Evolutionary conservation across 176 grass and related monocot genomes (phyloP).

Genomic region (Hsuehochloa calcarea): DNA sequence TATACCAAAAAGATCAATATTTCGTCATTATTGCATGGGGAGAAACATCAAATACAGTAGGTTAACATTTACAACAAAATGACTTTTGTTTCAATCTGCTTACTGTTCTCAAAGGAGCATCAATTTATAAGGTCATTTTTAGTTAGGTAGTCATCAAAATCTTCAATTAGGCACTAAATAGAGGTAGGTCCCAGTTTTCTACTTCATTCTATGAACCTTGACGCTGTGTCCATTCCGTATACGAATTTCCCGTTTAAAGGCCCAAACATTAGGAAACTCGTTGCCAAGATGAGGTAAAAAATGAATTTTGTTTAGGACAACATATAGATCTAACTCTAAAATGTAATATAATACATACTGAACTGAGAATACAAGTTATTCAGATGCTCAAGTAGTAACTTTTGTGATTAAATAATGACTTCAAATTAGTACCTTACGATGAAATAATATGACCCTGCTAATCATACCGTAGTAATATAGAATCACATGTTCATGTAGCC

Average conservation of each 20-base stretch:
- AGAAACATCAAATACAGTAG: slow-evolving; percentile 4
- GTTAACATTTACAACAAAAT: not conserved
- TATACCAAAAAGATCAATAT: not conserved
- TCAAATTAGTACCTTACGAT: not conserved
- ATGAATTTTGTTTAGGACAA: not conserved
- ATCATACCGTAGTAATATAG: not conserved
- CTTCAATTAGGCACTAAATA: not conserved
- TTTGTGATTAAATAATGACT: not conserved
- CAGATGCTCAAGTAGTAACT: not conserved
- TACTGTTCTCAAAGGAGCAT: not conserved
- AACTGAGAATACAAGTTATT: not conserved
- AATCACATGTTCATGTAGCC: not conserved
- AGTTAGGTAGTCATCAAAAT: not conserved
- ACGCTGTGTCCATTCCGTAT: not conserved
- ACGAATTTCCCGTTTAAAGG: not conserved
- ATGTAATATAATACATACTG: not conserved
- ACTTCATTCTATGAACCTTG: not conserved
- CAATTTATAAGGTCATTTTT: not conserved
- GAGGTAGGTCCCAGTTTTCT: not conserved
- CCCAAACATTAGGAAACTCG: not conserved
- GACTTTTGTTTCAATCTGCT: not conserved
- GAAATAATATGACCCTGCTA: not conserved
- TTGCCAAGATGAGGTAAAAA: not conserved
- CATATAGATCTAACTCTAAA: not conserved
- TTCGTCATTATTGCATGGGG: not conserved